A percentile compares a stretch with the other conserved stretches of the same genome.
phyloP scores from a whole-genome alignment of 345 rosid species.

The Anastatica hierochuntica region DNA sequence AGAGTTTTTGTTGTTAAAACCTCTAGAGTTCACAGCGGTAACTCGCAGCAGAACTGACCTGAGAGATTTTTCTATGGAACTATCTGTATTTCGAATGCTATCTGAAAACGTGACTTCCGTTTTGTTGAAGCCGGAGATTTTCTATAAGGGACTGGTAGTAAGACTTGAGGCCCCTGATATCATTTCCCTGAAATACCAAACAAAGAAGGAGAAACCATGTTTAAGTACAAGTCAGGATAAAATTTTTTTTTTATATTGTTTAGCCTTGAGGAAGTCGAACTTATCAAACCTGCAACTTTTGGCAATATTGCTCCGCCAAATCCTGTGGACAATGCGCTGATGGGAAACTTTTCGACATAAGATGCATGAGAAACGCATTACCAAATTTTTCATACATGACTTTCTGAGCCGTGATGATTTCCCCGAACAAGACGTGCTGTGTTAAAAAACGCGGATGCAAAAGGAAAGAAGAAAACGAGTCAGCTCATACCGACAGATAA shows the following conservation, averaged over 20 bases:
- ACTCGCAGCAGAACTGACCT: constrained; percentile 5
- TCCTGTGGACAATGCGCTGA: constrained; percentile 53
- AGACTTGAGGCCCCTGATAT: constrained; percentile 53
- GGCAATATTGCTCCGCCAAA: constrained; percentile 69
- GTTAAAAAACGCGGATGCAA: constrained; percentile 20
- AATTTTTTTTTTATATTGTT: too few relatives aligned
- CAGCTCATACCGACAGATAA: background rate
- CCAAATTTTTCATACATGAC: constrained; percentile 93
- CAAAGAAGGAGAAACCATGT: background rate
- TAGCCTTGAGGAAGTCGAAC: background rate
- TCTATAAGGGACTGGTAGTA: constrained; percentile 67
- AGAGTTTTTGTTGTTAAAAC: background rate
- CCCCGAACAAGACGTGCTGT: constrained; percentile 81
- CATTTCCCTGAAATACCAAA: constrained; percentile 49
- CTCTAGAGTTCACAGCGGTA: background rate
- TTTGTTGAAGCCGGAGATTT: constrained; percentile 59
- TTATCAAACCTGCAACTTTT: constrained; percentile 71
- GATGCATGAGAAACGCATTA: constrained; percentile 50
- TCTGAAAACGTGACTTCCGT: constrained; percentile 77
- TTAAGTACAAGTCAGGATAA: background rate
- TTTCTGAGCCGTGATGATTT: constrained; percentile 81
- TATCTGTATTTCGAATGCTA: constrained; percentile 32
- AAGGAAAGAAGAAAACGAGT: background rate
- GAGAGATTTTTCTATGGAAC: constrained; percentile 5
- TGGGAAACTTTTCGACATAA: constrained; percentile 49